Percentiles rank a stretch among this genome's conserved stretches.
These are phyloP conservation scores for Bremia lactucae DNA, from an alignment of 352 stramenopile genomes.

Conservation along the genomic window DNA sequence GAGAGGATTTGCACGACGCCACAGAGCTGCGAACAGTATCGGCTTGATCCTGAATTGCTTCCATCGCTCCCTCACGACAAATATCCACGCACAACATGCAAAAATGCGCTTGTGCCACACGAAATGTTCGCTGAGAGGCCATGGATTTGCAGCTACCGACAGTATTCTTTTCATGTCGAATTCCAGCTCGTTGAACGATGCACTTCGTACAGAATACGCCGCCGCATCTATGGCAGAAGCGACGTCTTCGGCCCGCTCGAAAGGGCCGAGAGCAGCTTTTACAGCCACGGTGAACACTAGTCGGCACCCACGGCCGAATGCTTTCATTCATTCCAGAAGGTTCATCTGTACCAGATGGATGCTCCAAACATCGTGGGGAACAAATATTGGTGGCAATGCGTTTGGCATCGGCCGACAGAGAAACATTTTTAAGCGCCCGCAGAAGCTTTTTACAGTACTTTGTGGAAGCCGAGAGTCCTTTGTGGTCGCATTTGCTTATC, in stretches of 20 bases:
- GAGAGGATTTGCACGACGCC: constrained; percentile 13
- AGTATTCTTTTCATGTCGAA: constrained; percentile 16
- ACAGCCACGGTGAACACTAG: constrained; percentile 31
- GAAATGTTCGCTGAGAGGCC: constrained; percentile 33
- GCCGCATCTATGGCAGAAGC: constrained; percentile 64
- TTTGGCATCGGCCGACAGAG: constrained; percentile 37
- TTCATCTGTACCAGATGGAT: constrained; percentile 18
- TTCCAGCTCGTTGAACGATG: constrained; percentile 36
- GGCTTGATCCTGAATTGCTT: constrained; percentile 9
- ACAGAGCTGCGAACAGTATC: constrained; percentile 8
- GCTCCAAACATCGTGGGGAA: constrained; percentile 14
- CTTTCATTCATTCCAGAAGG: constrained; percentile 25
- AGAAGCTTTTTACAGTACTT: constrained; percentile 50
- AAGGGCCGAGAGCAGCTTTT: constrained; percentile 53
- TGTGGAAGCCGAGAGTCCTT: constrained; percentile 27
- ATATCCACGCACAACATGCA: constrained; percentile 45
- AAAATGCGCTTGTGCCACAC: constrained; percentile 44
- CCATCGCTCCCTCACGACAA: constrained; percentile 28
- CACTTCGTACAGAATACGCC: constrained; percentile 72
- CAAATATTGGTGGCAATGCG: constrained; percentile 49
- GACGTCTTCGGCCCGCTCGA: constrained; percentile 36
- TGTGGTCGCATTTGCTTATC: constrained; percentile 38
- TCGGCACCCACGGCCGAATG: constrained; percentile 43
- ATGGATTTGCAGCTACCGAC: constrained; percentile 8
- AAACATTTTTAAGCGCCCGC: constrained; percentile 34